These are phyloP conservation scores for Mortierella sp. DNA, from an alignment of 371 early-diverging fungal genomes.

Conservation along the genomic window DNA sequence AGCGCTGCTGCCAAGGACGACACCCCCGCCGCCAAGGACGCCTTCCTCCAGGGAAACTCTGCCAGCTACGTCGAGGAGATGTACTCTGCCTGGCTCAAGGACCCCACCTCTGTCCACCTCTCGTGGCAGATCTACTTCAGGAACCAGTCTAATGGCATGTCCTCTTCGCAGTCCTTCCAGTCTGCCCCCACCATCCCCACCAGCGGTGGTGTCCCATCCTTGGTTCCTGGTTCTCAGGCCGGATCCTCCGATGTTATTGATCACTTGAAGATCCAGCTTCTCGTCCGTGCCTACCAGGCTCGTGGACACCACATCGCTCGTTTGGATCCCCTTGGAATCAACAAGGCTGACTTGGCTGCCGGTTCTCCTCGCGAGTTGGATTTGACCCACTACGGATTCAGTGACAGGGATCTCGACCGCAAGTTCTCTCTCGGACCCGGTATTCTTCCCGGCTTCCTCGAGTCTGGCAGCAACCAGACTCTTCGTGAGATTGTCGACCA, in stretches of 20 bases:
- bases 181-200: constrained; percentile 87
- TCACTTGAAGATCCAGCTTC: constrained; percentile 98
- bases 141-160: constrained; percentile 83
- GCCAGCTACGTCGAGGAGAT: constrained; percentile 95
- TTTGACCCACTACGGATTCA: constrained; percentile 92
- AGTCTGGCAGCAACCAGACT: constrained; percentile 72
- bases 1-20: constrained; percentile 29
- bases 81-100: constrained; percentile 93
- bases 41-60: constrained; percentile 84
- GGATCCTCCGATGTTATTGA: constrained; percentile 85
- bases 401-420: constrained; percentile 91
- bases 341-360: constrained; percentile 69
- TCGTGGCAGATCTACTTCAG: constrained; percentile 98
- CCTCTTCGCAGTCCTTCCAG: constrained; percentile 81
- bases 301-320: constrained; percentile 97
- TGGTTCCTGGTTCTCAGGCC: constrained; percentile 62
- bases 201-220: constrained; percentile 75
- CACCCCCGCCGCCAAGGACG: constrained; percentile 58
- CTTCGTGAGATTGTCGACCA: constrained; percentile 90
- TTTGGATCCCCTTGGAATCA: constrained; percentile 95
- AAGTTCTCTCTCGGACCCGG: constrained; percentile 94
- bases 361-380: constrained; percentile 88
- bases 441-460: constrained; percentile 91
- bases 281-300: constrained; percentile 97
- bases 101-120: constrained; percentile 93